A percentile compares a stretch with the other conserved stretches of the same genome.
Conservation (phyloP, 2,329 filamentous ascomycete species). For the Colletotrichum viniferum region DNA sequence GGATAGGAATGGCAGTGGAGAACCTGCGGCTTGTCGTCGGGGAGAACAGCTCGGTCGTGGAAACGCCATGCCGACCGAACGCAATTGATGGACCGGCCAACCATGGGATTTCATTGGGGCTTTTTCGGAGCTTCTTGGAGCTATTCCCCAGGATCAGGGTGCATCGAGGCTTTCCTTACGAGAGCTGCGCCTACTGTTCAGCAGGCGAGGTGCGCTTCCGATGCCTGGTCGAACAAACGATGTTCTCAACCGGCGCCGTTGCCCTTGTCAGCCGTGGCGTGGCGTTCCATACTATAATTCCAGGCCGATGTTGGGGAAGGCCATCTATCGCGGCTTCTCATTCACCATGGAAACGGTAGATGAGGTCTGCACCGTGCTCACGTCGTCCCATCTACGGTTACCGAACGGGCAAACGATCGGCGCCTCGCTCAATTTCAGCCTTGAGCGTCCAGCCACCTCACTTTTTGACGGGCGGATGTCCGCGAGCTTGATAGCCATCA, state of each 20-base stretch:
- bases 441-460: conserved; percentile 1
- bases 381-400: background rate
- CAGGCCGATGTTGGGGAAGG: background rate
- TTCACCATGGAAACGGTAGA: conserved; percentile 19
- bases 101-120: background rate
- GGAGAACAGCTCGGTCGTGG: background rate
- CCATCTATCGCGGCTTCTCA: background rate
- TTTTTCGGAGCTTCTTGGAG: background rate
- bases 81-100: background rate
- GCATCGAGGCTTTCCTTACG: background rate
- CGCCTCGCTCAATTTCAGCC: background rate
- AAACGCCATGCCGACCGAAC: background rate
- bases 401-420: background rate
- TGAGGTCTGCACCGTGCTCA: conserved; percentile 2
- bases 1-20: background rate
- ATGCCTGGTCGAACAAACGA: background rate
- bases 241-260: background rate
- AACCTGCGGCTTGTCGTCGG: background rate
- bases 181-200: background rate
- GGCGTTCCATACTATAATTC: background rate
- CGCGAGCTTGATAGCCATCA: background rate
- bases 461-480: background rate
- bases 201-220: background rate
- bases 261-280: background rate
- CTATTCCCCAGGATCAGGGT: background rate